Evolutionary conservation across 371 early-diverging fungal genomes (phyloP), one percentile per base, ranked within the genome.

Genomic region (Rhizopus arrhizus): DNA sequence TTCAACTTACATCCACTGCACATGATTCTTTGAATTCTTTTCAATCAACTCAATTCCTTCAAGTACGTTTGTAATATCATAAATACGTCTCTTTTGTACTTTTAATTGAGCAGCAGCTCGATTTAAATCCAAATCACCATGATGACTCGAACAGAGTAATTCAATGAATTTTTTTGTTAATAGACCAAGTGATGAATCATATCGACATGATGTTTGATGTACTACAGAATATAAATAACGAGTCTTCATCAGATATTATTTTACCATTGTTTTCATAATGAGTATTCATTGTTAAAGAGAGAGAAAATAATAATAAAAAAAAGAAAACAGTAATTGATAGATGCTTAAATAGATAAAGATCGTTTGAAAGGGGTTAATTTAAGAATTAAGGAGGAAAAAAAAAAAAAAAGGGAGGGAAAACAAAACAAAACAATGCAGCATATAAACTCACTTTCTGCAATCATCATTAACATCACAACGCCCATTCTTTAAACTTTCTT

Each of bases 11-110:
- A 84, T 91, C 90, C 92, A 92, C 53, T 86, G 81, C 56, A 91
- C 91, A 77, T 85, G 89, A 70, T 92, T 94, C 65, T 88, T 87
- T 40, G 87, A 80, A 68, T 86, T 86, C 65, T 92, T 94, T 56
- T 89, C 87, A 62, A 92, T 83, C 41, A 89, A 74, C 5, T 84
- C 82, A 53, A 94, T 83, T 13, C 92, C 92, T 73, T 94, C 92
- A 42, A 94, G 73, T 11, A 92, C 91, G 65, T 92, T 92, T 53
- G 93, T 92, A 49, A 94, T 92, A 64, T 94, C 94, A 64, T 94
- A 94, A 41, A 94, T 89, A 43, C 94, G 79, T 65, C 94, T 81
- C 69, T 94, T 94, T 65, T 87, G 87, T 16, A 92, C 93, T 8
- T 83, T 77, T 29, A 94, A 83, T 42, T 82, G 77, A 16, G 67